Conservation (phyloP, 495 filamentous ascomycete species). For the Hypoxylon crocopeplum region DNA sequence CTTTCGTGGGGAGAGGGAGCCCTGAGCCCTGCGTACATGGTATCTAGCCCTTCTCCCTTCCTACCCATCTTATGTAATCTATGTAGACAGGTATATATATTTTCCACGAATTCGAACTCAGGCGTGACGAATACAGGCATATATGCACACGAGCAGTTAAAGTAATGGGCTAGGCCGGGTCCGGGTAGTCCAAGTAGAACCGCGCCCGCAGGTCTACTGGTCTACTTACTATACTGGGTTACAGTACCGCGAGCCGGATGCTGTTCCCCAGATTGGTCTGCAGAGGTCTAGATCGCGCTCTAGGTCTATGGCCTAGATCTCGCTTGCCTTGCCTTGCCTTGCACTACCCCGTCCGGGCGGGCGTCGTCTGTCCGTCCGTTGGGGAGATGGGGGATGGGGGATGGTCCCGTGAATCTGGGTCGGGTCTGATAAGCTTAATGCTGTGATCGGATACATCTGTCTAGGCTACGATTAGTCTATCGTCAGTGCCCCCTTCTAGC, state of each 20-base stretch:
- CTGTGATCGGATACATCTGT: slow-evolving; percentile 18
- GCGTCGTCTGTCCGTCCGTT: neutral
- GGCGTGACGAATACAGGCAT: neutral
- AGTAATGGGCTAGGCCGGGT: neutral
- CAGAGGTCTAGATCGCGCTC: slow-evolving; percentile 36
- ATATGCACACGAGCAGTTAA: neutral
- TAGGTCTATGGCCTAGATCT: slow-evolving; percentile 37
- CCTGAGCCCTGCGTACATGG: neutral
- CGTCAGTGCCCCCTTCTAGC: slow-evolving; percentile 6
- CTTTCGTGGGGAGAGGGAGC: neutral
- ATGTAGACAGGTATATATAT: neutral
- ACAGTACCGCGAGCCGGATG: slow-evolving; percentile 10
- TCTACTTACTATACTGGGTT: slow-evolving; percentile 10
- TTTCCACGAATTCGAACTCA: slow-evolving; percentile 1
- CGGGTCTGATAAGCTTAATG: slow-evolving; percentile 37
- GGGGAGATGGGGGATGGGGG: no score
- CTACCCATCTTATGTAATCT: neutral
- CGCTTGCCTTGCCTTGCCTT: no score
- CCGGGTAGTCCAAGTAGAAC: slow-evolving; percentile 6
- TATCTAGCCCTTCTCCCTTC: neutral
- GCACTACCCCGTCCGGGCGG: slow-evolving; percentile 20
- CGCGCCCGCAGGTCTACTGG: slow-evolving; percentile 11
- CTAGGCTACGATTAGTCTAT: slow-evolving; percentile 4
- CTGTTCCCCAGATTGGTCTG: slow-evolving; percentile 29
- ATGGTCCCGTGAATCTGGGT: slow-evolving; percentile 35